Base-by-base conservation (phyloP, 2,329 filamentous ascomycete species). In the Hypoxylon rubiginosum region DNA sequence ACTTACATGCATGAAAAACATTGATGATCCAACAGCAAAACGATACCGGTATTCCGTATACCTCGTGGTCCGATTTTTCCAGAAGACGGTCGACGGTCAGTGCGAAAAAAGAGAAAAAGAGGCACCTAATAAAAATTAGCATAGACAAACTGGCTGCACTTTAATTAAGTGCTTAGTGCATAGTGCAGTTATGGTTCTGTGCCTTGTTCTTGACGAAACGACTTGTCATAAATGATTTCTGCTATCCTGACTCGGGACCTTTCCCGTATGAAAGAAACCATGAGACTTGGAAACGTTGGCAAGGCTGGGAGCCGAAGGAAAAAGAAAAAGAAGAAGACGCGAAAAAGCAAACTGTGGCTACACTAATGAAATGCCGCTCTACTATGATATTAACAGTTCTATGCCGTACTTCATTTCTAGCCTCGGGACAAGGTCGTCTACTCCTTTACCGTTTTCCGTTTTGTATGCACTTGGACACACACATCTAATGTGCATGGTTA, bases 201-300 rank as follows among this genome's bases (percentile, higher is more conserved):
- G 21, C 10, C 50, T 10, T 36, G 32, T 34, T 50, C 17, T 34
- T 19, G 54, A 51, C 43, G 15, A 56, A 24, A 56, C 15, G 58
- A 55, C 51, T 32, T 30, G 15, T 61, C 51, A 61, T 61, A 41
- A 55, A 62, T 62, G 51, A 62, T 51, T 50, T 17, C 45, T 19
- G 41, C 58, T n/a, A 24, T 53, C 28, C 17, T 60, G 32, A 59
- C 43, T 50, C 26, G 17, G 39, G 30, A 24, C 10, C 41, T 19
- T 45, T 45, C 19, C 21, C 43, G 17, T 46, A 24, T 24, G n/a
- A n/a, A n/a, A n/a, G 15, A 19, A 17, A 34, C 32, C 32, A 34
- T 11, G 9, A 36, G 34, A 10, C 34, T 10, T 34, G 34, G 13
- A 36, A 13, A 36, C 6, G 34, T 36, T 36, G 34, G 34, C 34